Conservation (phyloP, 306 rosid species). For the Lathyrus aphaca region DNA sequence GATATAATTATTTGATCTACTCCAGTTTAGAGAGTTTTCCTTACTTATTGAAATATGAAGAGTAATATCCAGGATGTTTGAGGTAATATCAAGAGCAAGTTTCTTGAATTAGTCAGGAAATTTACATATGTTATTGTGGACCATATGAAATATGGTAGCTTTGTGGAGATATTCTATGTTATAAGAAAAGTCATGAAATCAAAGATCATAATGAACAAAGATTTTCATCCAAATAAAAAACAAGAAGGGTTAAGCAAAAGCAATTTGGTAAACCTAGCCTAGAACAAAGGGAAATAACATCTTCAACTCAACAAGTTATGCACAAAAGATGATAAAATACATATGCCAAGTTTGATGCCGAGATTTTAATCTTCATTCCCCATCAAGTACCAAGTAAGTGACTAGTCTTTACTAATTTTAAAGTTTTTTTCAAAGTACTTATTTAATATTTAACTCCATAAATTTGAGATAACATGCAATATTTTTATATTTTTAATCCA, state of each 20-base stretch:
- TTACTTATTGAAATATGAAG: too few species aligned
- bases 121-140: too few species aligned
- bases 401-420: background rate
- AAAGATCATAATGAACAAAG: background rate
- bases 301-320: background rate
- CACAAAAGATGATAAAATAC: background rate
- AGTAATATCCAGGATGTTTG: too few species aligned
- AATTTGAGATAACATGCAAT: background rate
- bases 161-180: too few species aligned
- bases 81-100: too few species aligned
- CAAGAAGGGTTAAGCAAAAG: background rate
- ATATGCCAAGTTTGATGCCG: background rate
- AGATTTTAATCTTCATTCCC: background rate
- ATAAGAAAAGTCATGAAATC: too few species aligned
- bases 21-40: too few species aligned
- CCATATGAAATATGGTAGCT: too few species aligned
- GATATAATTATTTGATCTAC: too few species aligned
- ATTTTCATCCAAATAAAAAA: background rate
- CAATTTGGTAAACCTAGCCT: background rate
- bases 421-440: background rate
- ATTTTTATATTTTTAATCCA: background rate
- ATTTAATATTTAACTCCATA: background rate
- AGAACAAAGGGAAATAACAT: background rate
- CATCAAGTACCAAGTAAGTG: constrained; percentile 1
- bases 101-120: too few species aligned